Evolutionary conservation across 805 yeast species (phyloP).

Genomic region (Myxozyma mucilagina): DNA sequence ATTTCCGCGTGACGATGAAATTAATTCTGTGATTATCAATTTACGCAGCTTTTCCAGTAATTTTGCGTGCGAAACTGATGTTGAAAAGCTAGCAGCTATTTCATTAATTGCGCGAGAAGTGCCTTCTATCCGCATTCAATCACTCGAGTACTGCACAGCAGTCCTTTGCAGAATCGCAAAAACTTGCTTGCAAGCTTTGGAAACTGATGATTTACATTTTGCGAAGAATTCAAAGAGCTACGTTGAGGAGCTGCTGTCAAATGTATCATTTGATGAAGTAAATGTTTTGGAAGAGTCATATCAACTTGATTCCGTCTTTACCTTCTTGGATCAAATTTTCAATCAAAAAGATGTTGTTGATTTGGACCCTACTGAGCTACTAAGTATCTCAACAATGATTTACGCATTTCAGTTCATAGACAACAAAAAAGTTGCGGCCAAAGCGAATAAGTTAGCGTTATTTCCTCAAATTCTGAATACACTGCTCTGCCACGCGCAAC

Average conservation of each 20-base stretch:
- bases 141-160: not conserved
- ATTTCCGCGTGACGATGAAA: not conserved
- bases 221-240: not conserved
- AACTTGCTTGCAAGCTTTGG: not conserved
- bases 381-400: not conserved
- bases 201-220: conserved; percentile 17
- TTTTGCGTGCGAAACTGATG: not conserved
- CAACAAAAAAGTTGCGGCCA: conserved; percentile 3
- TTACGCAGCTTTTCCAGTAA: not conserved
- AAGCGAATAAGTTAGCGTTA: conserved; percentile 3
- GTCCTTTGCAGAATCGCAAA: not conserved
- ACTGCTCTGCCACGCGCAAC: not conserved
- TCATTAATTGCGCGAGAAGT: not conserved
- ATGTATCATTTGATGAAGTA: not conserved
- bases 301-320: not conserved
- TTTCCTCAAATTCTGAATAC: not conserved
- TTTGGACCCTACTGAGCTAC: not conserved
- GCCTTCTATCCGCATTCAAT: not conserved
- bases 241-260: not conserved
- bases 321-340: conserved; percentile 6
- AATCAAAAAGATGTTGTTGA: not conserved
- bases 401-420: conserved; percentile 4
- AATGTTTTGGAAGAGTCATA: not conserved
- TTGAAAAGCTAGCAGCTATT: not conserved
- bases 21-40: not conserved